Evolutionary conservation across 441 rosid genomes (phyloP).

Genomic region (Adansonia grandidieri): DNA sequence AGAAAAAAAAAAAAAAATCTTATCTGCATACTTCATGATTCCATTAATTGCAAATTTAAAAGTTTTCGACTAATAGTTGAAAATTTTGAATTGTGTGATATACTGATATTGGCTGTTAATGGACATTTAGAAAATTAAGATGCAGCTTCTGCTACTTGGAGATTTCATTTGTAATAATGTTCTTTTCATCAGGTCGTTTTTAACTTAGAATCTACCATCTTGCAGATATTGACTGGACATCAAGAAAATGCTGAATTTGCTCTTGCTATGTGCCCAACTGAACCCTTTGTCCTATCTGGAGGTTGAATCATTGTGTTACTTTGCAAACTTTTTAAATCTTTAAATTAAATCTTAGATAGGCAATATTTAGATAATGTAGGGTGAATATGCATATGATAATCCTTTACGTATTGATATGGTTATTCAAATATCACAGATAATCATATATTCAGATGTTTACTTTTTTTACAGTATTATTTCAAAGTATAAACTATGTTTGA

Average conservation of each 20-base stretch:
- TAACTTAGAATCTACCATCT: constrained; percentile 20
- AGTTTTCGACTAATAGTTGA: constrained; percentile 3
- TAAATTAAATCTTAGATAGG: not conserved
- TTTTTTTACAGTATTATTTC: not conserved
- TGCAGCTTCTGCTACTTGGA: constrained; percentile 32
- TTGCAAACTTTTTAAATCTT: not conserved
- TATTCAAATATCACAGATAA: not conserved
- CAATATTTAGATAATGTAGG: not conserved
- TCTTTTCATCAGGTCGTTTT: not conserved
- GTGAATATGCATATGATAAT: not conserved
- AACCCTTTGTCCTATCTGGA: constrained; percentile 83
- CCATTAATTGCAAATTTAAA: not conserved
- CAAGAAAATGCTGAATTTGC: constrained; percentile 85
- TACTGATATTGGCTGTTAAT: not conserved
- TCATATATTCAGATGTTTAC: not conserved
- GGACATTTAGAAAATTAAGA: not conserved
- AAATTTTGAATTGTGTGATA: not conserved
- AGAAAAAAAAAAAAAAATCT: not conserved
- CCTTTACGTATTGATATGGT: not conserved
- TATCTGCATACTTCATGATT: not conserved
- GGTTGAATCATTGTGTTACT: constrained; percentile 39
- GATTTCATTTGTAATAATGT: not conserved
- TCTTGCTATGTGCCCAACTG: constrained; percentile 79
- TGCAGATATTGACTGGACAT: constrained; percentile 78
- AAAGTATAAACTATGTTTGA: not conserved